Conservation (phyloP, 2,329 filamentous ascomycete species). For the Alternaria brassicicola region DNA sequence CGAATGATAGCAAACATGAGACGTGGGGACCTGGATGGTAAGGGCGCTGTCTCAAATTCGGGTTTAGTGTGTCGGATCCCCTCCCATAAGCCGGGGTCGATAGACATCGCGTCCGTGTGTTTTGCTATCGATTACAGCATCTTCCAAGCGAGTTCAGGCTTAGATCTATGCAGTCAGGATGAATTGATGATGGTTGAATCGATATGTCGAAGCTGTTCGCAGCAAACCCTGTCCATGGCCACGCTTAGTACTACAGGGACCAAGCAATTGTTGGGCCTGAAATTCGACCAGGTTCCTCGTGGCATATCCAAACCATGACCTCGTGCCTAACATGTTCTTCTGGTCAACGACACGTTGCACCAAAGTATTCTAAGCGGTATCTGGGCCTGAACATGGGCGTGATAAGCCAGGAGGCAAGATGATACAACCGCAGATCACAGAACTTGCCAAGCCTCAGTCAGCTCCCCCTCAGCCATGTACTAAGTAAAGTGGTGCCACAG, state of each 20-base stretch:
- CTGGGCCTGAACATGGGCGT: constrained; percentile 13
- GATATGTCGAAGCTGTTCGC: constrained; percentile 20
- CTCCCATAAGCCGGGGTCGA: constrained; percentile 45
- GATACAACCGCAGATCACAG: constrained; percentile 2
- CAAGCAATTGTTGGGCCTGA: neutral
- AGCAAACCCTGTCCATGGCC: constrained; percentile 14
- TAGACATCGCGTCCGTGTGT: constrained; percentile 37
- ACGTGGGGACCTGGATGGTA: constrained; percentile 41
- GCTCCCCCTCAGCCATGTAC: constrained; percentile 6
- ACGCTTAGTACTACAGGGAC: constrained; percentile 6
- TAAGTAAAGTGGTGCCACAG: constrained; percentile 22
- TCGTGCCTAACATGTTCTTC: constrained; percentile 3
- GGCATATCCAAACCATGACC: constrained; percentile 1
- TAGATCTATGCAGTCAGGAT: constrained; percentile 30
- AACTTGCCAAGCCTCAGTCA: constrained; percentile 17
- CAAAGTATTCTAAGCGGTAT: constrained; percentile 6
- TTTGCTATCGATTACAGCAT: constrained; percentile 46
- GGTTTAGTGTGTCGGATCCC: constrained; percentile 47
- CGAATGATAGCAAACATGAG: constrained; percentile 49
- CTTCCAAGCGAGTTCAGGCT: constrained; percentile 30
- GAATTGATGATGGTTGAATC: constrained; percentile 28
- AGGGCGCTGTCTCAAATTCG: constrained; percentile 48
- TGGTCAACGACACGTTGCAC: constrained; percentile 3
- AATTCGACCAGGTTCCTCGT: constrained; percentile 11
- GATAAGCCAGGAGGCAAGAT: constrained; percentile 21